Evolutionary conservation across 495 filamentous ascomycete genomes (phyloP).

Genomic region (Saxispiralis lemnorum): DNA sequence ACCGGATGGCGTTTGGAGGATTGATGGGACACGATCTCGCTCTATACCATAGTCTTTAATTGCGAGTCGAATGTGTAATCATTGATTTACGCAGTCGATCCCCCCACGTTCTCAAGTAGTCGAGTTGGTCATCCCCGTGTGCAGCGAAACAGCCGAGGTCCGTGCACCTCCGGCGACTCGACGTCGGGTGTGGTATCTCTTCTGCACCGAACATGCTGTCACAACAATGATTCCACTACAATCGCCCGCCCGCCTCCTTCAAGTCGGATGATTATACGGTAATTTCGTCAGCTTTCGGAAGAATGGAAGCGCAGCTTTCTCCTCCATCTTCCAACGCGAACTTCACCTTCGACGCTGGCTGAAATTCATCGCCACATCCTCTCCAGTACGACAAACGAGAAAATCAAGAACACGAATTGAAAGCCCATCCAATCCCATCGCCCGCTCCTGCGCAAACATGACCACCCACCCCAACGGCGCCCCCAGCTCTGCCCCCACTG

Average conservation of each 20-base stretch:
- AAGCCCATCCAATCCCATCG: background rate
- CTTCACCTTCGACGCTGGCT: background rate
- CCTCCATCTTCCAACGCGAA: background rate
- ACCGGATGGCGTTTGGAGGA: too few species aligned
- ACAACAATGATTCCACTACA: background rate
- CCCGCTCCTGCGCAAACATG: background rate
- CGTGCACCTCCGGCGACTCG: too few species aligned
- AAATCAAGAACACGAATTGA: background rate
- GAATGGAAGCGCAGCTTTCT: constrained; percentile 5
- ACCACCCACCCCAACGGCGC: background rate
- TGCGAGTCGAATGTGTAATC: too few species aligned
- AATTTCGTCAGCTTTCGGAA: background rate
- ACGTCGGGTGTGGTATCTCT: background rate
- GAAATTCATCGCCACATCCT: background rate
- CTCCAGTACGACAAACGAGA: background rate
- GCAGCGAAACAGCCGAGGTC: too few species aligned
- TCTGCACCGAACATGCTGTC: constrained; percentile 9
- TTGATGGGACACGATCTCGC: too few species aligned
- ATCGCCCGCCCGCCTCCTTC: constrained; percentile 1
- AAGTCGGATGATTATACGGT: too few species aligned
- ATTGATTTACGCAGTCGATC: too few species aligned
- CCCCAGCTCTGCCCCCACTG: background rate
- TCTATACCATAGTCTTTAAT: too few species aligned
- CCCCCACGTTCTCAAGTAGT: too few species aligned
- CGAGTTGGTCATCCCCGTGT: too few species aligned